A percentile compares a stretch with the other conserved stretches of the same genome.
Conservation (phyloP, 495 filamentous ascomycete genomes). For the Astrocystis sublimbata region DNA sequence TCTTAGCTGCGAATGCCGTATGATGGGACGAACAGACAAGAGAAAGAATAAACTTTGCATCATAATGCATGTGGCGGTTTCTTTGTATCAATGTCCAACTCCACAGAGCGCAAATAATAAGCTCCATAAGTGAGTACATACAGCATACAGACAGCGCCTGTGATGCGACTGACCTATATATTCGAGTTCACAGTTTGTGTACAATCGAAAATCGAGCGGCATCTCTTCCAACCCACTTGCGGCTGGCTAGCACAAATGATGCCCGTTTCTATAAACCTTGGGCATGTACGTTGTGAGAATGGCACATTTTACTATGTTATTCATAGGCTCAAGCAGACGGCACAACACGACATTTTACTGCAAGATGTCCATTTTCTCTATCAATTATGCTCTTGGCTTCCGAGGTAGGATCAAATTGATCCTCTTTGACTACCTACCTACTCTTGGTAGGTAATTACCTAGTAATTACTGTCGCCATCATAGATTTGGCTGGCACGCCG, state of each 20-base stretch:
- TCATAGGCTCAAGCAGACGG: too few species aligned
- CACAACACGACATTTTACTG: neutral
- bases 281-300: too few species aligned
- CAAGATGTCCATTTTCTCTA: neutral
- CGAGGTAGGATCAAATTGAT: neutral
- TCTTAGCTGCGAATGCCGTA: neutral
- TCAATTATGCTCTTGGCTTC: neutral
- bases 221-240: neutral
- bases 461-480: too few species aligned
- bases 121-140: neutral
- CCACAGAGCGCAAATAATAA: neutral
- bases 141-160: neutral
- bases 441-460: too few species aligned
- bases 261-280: too few species aligned
- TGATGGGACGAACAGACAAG: neutral
- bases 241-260: neutral
- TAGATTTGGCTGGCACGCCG: neutral
- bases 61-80: neutral
- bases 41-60: neutral
- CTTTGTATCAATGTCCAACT: neutral
- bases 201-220: too few species aligned
- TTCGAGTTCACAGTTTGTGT: neutral
- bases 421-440: neutral
- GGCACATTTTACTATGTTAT: too few species aligned
- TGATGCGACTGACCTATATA: neutral